Evolutionary conservation across 148 eudicot species (phyloP).

Genomic region (Suaeda aralocaspica): DNA sequence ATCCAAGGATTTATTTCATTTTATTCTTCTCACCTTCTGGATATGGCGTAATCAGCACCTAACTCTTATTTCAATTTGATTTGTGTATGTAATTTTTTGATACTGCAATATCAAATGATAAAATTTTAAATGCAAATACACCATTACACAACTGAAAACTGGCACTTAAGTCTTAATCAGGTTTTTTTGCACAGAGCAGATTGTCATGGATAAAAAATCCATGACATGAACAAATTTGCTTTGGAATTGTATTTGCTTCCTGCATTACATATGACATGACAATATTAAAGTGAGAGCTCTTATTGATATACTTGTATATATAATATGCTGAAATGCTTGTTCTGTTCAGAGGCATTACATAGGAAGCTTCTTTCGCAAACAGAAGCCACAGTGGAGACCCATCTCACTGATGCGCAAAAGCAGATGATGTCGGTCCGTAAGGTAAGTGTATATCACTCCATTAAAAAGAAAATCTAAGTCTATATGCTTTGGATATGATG

Average conservation of each 20-base stretch:
- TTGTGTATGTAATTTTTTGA: too few species aligned
- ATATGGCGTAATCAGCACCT: too few species aligned
- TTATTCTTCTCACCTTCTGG: too few species aligned
- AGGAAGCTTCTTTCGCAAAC: slow-evolving; percentile 57
- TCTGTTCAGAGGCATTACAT: slow-evolving; percentile 48
- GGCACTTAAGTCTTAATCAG: too few species aligned
- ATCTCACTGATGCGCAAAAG: slow-evolving; percentile 56
- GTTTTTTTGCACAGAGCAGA: neutral
- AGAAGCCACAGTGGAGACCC: slow-evolving; percentile 54
- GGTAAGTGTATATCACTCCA: slow-evolving; percentile 34
- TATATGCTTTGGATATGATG: slow-evolving; percentile 9
- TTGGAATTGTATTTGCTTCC: neutral
- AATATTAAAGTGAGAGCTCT: neutral
- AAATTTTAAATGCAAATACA: too few species aligned
- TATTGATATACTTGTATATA: neutral
- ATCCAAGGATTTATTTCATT: too few species aligned
- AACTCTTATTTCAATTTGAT: too few species aligned
- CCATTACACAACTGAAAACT: too few species aligned
- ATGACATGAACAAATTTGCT: neutral
- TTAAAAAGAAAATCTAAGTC: neutral
- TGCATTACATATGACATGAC: neutral
- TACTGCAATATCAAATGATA: too few species aligned
- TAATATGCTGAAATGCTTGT: neutral
- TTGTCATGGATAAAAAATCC: neutral
- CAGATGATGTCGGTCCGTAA: slow-evolving; percentile 46